A percentile compares a stretch with the other conserved stretches of the same genome.
phyloP scores from a whole-genome alignment of 257 asterid genomes.

The Orobanche coerulescens region DNA sequence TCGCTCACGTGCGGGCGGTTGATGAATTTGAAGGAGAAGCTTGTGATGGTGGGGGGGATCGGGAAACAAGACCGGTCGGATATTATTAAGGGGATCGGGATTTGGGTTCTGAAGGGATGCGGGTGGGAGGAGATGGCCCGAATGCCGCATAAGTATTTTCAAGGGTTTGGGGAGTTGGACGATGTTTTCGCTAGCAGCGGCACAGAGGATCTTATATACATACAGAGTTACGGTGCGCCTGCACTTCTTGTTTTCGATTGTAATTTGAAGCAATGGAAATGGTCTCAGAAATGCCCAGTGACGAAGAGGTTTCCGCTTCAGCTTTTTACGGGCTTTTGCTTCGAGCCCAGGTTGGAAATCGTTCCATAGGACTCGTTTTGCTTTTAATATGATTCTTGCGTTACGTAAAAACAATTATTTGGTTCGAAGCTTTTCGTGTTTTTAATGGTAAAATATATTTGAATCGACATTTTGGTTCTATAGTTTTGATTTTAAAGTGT shows the following conservation, averaged over 20 bases:
- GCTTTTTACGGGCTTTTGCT: slow-evolving; percentile 91
- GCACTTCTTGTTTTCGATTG: slow-evolving; percentile 67
- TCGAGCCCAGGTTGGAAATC: slow-evolving; percentile 77
- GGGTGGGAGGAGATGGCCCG: slow-evolving; percentile 75
- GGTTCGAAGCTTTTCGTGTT: background rate
- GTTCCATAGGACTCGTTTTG: slow-evolving; percentile 37
- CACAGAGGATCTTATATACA: slow-evolving; percentile 65
- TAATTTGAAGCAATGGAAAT: slow-evolving; percentile 64
- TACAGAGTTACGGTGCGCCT: slow-evolving; percentile 87
- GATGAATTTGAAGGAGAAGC: slow-evolving; percentile 72
- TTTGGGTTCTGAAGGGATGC: slow-evolving; percentile 67
- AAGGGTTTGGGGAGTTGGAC: slow-evolving; percentile 93
- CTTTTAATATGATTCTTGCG: background rate
- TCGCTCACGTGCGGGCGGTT: slow-evolving; percentile 86
- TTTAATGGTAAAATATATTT: too few species aligned
- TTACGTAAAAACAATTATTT: too few species aligned
- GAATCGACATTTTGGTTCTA: too few species aligned
- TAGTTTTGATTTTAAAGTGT: too few species aligned
- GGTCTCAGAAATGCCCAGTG: slow-evolving; percentile 92
- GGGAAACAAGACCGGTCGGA: slow-evolving; percentile 77
- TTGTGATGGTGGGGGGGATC: slow-evolving; percentile 90
- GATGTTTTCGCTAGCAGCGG: slow-evolving; percentile 97
- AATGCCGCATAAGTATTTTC: slow-evolving; percentile 81
- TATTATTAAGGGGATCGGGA: slow-evolving; percentile 82
- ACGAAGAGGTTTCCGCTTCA: slow-evolving; percentile 85